Evolutionary conservation across 352 stramenopile genomes (phyloP).

Genomic region (Pythium dissimile): DNA sequence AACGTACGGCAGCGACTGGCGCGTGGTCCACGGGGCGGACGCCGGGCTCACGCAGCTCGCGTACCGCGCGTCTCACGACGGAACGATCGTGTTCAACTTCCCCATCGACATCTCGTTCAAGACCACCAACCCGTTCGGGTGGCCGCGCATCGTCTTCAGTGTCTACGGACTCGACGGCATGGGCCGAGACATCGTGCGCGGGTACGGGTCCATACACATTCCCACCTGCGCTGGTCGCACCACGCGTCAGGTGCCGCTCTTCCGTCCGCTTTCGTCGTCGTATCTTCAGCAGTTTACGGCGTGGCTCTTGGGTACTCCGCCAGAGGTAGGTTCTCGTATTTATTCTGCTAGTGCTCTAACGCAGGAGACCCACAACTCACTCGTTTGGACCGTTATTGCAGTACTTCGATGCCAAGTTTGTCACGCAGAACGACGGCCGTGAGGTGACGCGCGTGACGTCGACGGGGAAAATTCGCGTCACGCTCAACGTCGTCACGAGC

Average conservation of each 20-base stretch:
- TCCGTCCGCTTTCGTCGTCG: slow-evolving; percentile 84
- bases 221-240: slow-evolving; percentile 63
- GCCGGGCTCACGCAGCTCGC: slow-evolving; percentile 88
- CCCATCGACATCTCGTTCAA: slow-evolving; percentile 96
- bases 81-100: slow-evolving; percentile 92
- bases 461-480: slow-evolving; percentile 44
- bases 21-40: slow-evolving; percentile 79
- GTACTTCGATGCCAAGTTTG: slow-evolving; percentile 88
- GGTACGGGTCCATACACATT: slow-evolving; percentile 90
- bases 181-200: slow-evolving; percentile 87
- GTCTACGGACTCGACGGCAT: slow-evolving; percentile 87
- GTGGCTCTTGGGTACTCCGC: slow-evolving; percentile 83
- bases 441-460: slow-evolving; percentile 68
- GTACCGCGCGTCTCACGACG: slow-evolving; percentile 47
- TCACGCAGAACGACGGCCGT: slow-evolving; percentile 62
- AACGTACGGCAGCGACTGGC: slow-evolving; percentile 91
- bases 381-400: slow-evolving; percentile 25
- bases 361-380: too few relatives aligned
- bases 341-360: too few relatives aligned
- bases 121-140: slow-evolving; percentile 93
- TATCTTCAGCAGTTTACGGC: slow-evolving; percentile 84
- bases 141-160: slow-evolving; percentile 91
- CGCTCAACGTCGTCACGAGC: slow-evolving; percentile 59
- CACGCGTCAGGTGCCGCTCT: slow-evolving; percentile 77
- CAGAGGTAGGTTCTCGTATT: slow-evolving; percentile 33